Evolutionary conservation across 768 basidiomycete species (phyloP), one percentile per base, ranked within the genome.

Genomic region (Amanita muscaria): DNA sequence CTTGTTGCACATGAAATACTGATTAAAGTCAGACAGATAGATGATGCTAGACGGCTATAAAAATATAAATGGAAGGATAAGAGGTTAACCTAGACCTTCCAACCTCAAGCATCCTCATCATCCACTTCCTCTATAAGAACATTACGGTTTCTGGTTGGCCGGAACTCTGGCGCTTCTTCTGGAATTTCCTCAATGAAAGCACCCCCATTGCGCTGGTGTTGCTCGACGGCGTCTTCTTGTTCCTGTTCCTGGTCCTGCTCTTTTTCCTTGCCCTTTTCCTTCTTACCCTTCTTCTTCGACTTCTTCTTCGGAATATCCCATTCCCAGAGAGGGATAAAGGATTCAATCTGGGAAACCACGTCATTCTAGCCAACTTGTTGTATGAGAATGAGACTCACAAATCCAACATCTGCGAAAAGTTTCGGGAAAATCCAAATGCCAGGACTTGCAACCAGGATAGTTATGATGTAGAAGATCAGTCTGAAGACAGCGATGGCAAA

Each of bases 371-470:
- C 19, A 27, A 19, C n/a, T 25, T 2, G 15, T 36, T 2, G 31
- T 15, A 36, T 47, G 30, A 22, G 37, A 47, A 14, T 23, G 40
- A n/a, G n/a, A 81, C 94, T 64, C 60, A 99, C 96, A 58, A 98
- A 94, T 62, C 96, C 93, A 44, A 97, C 94, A 57, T 99, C 94
- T 11, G 94, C 96, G 53, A 99, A 98, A 24, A 99, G 68, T 59
- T 94, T 84, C 0, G 96, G 96, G 72, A 97, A 99, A 67, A 98
- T 85, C 96, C 96, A 99, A 38, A 99, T 96, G 33, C 93, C 96
- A 11, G 90, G 90, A 49, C 81, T 79, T 24, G 79, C 81, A 45
- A 79, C 79, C 56, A 98, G 64, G 52, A 93, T 60, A n/a, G 94
- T 93, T 56, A 92, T 78, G 63, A 93, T 74, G 65, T 91, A 98